These are phyloP conservation scores for Coemansia interrupta DNA, from an alignment of 192 early-diverging fungal genomes.

Conservation along the genomic window DNA sequence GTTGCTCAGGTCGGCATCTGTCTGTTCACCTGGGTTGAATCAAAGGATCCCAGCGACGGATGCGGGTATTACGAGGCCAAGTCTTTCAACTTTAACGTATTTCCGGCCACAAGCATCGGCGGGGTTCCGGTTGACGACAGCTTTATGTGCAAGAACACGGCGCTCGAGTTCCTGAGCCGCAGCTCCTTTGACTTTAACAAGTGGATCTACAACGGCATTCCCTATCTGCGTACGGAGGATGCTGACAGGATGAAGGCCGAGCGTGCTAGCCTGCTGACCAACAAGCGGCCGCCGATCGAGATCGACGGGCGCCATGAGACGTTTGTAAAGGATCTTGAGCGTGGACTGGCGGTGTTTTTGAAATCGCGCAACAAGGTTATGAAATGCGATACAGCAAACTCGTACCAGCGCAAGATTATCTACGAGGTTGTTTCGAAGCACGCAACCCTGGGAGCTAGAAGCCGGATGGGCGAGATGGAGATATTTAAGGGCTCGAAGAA, in stretches of 20 bases:
- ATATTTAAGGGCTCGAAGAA: constrained; percentile 43
- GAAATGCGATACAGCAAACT: constrained; percentile 51
- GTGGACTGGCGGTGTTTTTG: constrained; percentile 16
- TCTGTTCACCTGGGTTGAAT: constrained; percentile 67
- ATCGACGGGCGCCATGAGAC: constrained; percentile 13
- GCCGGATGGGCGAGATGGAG: constrained; percentile 36
- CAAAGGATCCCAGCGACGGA: constrained; percentile 14
- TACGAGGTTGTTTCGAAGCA: constrained; percentile 67
- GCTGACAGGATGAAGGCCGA: constrained; percentile 20
- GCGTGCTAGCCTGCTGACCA: constrained; percentile 20
- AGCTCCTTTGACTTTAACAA: constrained; percentile 91
- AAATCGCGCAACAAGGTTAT: constrained; percentile 9
- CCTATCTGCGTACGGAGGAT: constrained; percentile 52
- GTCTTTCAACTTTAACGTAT: constrained; percentile 89
- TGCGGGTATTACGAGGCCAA: constrained; percentile 62
- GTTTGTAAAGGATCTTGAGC: constrained; percentile 28
- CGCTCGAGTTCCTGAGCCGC: constrained; percentile 69
- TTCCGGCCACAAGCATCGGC: constrained; percentile 55
- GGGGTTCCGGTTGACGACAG: constrained; percentile 22
- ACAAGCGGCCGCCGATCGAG: constrained; percentile 13
- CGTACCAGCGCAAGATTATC: constrained; percentile 68
- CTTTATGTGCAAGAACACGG: constrained; percentile 54
- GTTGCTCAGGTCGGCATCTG: constrained; percentile 83
- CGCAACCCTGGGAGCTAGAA: constrained; percentile 43
- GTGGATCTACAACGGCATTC: constrained; percentile 75